These are phyloP conservation scores for Coemansia biformis DNA, from an alignment of 192 early-diverging fungal genomes.

Conservation along the genomic window DNA sequence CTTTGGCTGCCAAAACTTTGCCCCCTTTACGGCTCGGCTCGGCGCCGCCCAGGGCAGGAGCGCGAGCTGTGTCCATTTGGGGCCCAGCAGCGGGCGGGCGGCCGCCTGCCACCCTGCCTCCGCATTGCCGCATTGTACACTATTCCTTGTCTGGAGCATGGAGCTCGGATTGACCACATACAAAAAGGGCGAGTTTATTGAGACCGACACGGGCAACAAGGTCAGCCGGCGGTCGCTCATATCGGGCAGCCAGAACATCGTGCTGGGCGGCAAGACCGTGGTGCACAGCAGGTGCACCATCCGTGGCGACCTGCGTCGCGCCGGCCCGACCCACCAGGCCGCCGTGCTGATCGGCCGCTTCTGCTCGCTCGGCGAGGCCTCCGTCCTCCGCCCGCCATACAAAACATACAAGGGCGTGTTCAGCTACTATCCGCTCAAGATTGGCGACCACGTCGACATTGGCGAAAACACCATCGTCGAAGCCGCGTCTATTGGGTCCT, in stretches of 20 bases:
- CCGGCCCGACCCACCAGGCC: constrained; percentile 81
- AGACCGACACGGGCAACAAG: constrained; percentile 98
- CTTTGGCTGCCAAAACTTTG: no score
- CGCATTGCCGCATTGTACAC: not conserved
- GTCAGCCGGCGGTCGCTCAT: constrained; percentile 90
- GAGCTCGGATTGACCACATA: constrained; percentile 54
- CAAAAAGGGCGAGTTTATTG: constrained; percentile 84
- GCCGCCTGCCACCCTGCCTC: no score
- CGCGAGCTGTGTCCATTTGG: no score
- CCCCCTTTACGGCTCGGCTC: no score
- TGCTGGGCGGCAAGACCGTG: constrained; percentile 94
- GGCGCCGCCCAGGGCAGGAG: no score
- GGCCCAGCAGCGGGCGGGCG: no score
- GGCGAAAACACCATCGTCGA: constrained; percentile 86
- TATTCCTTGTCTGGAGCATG: constrained; percentile 3
- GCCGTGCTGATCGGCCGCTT: constrained; percentile 88
- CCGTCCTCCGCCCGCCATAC: constrained; percentile 87
- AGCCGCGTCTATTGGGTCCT: constrained; percentile 84
- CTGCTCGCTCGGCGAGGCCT: constrained; percentile 70
- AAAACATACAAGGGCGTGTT: constrained; percentile 89
- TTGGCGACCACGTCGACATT: constrained; percentile 88
- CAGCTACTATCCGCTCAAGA: constrained; percentile 95
- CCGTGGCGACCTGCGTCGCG: constrained; percentile 86
- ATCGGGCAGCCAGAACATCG: constrained; percentile 92
- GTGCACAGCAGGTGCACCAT: constrained; percentile 88